Conservation (phyloP, 306 rosid genomes). For the Trichosanthes truncata region DNA sequence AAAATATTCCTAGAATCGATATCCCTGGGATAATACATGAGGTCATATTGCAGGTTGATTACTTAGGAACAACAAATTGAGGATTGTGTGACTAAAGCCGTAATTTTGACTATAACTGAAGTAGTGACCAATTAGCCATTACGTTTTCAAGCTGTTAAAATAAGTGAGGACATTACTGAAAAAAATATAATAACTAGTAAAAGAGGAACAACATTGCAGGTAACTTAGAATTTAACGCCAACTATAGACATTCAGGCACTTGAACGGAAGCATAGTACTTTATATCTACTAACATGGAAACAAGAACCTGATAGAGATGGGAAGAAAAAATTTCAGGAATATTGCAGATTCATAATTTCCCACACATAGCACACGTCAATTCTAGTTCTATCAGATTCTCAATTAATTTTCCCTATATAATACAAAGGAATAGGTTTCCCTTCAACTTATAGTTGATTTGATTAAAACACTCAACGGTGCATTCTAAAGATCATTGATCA, state of each 20-base stretch:
- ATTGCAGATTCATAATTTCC: not conserved
- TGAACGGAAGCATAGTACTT: not conserved
- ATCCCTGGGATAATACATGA: not conserved
- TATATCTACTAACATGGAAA: not conserved
- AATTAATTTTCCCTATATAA: not conserved
- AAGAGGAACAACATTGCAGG: not conserved
- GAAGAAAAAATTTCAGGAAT: not conserved
- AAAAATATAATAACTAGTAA: not conserved
- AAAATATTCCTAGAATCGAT: not conserved
- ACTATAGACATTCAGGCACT: not conserved
- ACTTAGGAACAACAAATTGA: not conserved
- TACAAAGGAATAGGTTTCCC: not conserved
- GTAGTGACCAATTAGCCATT: not conserved
- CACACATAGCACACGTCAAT: not conserved
- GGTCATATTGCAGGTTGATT: not conserved
- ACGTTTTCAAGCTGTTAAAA: not conserved
- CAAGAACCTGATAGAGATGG: not conserved
- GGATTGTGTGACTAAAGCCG: not conserved
- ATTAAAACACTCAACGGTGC: not conserved
- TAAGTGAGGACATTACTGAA: not conserved
- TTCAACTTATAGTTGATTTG: not conserved
- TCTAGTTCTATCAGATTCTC: not conserved
- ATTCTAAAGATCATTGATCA: not conserved
- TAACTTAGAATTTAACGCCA: not conserved
- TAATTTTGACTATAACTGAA: not conserved